These are phyloP conservation scores for Nicotiana rustica DNA, from an alignment of 305 asterid genomes.

Conservation along the genomic window DNA sequence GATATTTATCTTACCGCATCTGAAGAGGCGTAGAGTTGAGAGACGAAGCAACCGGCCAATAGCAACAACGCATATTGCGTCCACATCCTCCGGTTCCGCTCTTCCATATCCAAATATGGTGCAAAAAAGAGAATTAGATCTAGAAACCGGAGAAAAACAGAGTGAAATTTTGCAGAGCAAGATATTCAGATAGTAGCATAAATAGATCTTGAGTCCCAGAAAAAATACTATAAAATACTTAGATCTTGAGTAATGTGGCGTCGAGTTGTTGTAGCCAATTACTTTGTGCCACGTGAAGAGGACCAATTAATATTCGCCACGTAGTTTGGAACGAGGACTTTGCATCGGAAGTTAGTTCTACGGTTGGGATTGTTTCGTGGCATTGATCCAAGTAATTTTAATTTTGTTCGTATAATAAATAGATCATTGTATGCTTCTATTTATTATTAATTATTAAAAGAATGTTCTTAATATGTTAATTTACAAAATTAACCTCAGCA, in stretches of 20 bases:
- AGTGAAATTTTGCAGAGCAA: neutral
- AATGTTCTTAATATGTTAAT: too few species aligned
- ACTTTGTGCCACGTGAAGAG: slow-evolving; percentile 42
- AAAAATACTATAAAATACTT: too few species aligned
- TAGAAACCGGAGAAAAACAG: slow-evolving; percentile 19
- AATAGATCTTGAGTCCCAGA: neutral
- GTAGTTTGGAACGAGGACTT: neutral
- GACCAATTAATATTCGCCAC: slow-evolving; percentile 59
- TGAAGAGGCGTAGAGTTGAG: slow-evolving; percentile 74
- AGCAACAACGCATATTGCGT: slow-evolving; percentile 53
- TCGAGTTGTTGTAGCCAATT: slow-evolving; percentile 46
- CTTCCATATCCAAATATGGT: neutral
- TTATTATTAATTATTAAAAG: too few species aligned
- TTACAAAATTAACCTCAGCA: neutral
- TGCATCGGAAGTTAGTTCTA: slow-evolving; percentile 7
- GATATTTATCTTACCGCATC: slow-evolving; percentile 56
- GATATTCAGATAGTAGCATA: neutral
- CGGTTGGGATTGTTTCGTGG: neutral
- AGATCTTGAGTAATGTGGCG: slow-evolving; percentile 32
- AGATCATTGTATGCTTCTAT: too few species aligned
- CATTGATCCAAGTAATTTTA: too few species aligned
- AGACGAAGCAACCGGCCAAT: slow-evolving; percentile 62
- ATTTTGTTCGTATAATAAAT: too few species aligned
- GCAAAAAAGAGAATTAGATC: neutral
- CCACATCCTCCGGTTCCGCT: slow-evolving; percentile 36